A percentile compares a stretch with the other conserved stretches of the same genome.
phyloP scores from a whole-genome alignment of 306 rosid species.

The Prunus campanulata region DNA sequence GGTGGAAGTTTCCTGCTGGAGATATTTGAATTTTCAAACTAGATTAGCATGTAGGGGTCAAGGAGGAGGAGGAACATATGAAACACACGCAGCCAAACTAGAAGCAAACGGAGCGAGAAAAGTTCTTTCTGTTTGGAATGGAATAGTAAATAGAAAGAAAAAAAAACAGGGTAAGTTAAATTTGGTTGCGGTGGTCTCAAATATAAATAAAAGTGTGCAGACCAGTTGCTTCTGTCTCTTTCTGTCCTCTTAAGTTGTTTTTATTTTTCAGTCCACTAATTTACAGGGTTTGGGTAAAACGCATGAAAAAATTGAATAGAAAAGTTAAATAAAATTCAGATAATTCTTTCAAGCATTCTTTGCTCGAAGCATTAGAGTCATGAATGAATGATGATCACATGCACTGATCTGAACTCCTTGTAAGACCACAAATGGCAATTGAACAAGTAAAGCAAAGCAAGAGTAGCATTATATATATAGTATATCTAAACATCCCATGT shows the following conservation, averaged over 20 bases:
- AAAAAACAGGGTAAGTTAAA: not conserved
- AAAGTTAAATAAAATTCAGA: not conserved
- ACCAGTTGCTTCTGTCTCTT: not conserved
- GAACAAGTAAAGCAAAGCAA: not conserved
- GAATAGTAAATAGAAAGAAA: not conserved
- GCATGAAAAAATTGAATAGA: not conserved
- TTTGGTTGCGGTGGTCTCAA: too few relatives aligned
- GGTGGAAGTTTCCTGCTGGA: not conserved
- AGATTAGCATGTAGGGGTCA: not conserved
- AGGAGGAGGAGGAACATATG: conserved; percentile 5
- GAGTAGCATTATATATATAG: too few relatives aligned
- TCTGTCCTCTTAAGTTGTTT: not conserved
- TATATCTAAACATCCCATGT: not conserved
- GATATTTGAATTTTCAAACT: not conserved
- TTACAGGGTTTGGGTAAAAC: too few relatives aligned
- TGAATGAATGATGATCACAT: not conserved
- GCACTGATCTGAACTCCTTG: not conserved
- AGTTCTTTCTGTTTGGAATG: not conserved
- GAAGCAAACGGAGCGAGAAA: not conserved
- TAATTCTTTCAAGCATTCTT: not conserved
- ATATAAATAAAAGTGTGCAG: not conserved
- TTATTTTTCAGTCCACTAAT: not conserved
- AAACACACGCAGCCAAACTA: conserved; percentile 23
- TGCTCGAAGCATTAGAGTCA: not conserved
- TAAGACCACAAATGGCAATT: not conserved